Conservation (phyloP, 257 asterid genomes). For the Osmanthus fragrans region DNA sequence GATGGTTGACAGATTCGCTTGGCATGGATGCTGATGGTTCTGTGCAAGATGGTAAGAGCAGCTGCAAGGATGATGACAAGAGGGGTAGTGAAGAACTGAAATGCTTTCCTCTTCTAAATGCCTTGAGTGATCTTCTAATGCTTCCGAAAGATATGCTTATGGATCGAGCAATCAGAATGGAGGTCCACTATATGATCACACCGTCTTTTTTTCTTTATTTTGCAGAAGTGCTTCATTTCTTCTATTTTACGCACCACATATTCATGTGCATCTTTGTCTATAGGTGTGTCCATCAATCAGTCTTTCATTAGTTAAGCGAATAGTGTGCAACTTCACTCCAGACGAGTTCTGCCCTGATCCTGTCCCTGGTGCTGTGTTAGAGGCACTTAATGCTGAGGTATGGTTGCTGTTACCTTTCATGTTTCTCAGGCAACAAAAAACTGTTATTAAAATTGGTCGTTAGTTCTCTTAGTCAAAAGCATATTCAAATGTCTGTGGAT, state of each 20-base stretch:
- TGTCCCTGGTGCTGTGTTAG: slow-evolving; percentile 88
- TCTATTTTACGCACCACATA: neutral
- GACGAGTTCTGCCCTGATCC: slow-evolving; percentile 98
- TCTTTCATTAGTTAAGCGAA: slow-evolving; percentile 74
- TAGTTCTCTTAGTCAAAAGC: neutral
- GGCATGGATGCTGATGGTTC: slow-evolving; percentile 49
- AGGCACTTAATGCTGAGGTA: slow-evolving; percentile 97
- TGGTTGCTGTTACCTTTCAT: neutral
- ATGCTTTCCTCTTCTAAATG: slow-evolving; percentile 72
- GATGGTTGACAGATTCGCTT: slow-evolving; percentile 65
- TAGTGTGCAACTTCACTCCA: slow-evolving; percentile 93
- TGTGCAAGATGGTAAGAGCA: slow-evolving; percentile 27
- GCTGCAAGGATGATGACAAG: slow-evolving; percentile 33
- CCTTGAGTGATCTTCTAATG: slow-evolving; percentile 91
- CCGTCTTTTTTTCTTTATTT: neutral
- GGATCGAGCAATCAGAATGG: slow-evolving; percentile 77
- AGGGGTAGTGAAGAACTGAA: slow-evolving; percentile 43
- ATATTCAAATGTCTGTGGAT: neutral
- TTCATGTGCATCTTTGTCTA: slow-evolving; percentile 23
- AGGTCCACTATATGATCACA: slow-evolving; percentile 48
- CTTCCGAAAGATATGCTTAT: slow-evolving; percentile 96
- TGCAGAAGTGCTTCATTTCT: neutral
- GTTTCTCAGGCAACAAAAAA: neutral
- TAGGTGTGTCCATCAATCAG: slow-evolving; percentile 90
- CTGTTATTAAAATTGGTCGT: neutral